Base-by-base conservation (phyloP, 306 rosid genomes). In the Rosa multiflora region DNA sequence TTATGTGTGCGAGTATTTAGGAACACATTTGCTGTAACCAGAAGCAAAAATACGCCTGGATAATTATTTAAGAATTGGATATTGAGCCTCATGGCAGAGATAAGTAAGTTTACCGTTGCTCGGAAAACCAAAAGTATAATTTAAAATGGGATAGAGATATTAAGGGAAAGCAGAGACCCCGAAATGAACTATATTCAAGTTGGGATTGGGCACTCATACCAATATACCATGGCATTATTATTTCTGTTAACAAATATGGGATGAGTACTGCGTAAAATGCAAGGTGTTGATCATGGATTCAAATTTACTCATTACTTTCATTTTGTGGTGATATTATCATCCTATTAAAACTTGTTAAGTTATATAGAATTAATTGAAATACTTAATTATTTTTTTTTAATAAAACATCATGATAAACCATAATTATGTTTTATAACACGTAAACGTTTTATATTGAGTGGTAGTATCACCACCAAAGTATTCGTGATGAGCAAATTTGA, bases 31-130 rank as follows among this genome's bases (percentile, higher is more conserved):
- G 66, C 82, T 74, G 23, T 47, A 82, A 51, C 71, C 58, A 32
- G 51, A 78, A 82, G 82, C 76, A 73, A 82, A 73, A 82, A 78
- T 46, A 3, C 20, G 53, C 61, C 49, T n/a, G 10, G 11, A 78
- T 39, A 77, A 72, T 21, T 51, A 21, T 51, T 17, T 52, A 70
- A 21, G 39, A 52, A 15, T 37, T 29, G 40, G 26, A 9, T 40
- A n/a, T 12, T 35, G 23, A 52, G 62, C 32, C 37, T 39, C 18
- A 44, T 43, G 62, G 17, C 39, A 13, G n/a, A 42, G 44, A 23
- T 10, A 76, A 70, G 63, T 20, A 62, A 62, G 75, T 53, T 53
- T 51, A 72, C 81, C 53, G 85, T 78, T 77, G 18, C 83, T 67
- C 68, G 55, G 37, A 70, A 56, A 70, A 10, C 37, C 40, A 63